Percentiles rank a stretch among this genome's conserved stretches.
Evolutionary conservation across 2,329 filamentous ascomycete genomes (phyloP).

Genomic region (Calonectria multiphialidica): DNA sequence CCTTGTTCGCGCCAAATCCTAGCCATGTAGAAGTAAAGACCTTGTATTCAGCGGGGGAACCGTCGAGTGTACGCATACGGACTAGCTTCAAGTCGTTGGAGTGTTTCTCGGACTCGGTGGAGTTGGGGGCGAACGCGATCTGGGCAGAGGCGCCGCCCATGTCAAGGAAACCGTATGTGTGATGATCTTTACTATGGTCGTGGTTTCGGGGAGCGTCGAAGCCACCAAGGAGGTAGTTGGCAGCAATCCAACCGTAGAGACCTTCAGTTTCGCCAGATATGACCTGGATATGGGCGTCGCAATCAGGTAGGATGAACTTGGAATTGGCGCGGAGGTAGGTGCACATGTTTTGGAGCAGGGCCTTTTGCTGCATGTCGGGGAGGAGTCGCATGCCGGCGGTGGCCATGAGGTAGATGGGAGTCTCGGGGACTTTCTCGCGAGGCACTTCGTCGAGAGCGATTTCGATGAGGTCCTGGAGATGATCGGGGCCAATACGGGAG

Average conservation of each 20-base stretch:
- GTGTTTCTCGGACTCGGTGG: conserved; percentile 90
- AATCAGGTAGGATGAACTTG: conserved; percentile 89
- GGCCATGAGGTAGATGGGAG: conserved; percentile 93
- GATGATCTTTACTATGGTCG: conserved; percentile 86
- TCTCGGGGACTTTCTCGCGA: conserved; percentile 79
- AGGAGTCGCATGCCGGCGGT: conserved; percentile 95
- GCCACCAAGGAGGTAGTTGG: conserved; percentile 93
- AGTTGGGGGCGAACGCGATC: conserved; percentile 96
- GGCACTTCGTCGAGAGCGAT: conserved; percentile 87
- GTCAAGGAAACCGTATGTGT: conserved; percentile 96
- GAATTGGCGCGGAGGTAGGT: conserved; percentile 83
- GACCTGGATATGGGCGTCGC: conserved; percentile 88
- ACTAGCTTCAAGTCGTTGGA: conserved; percentile 89
- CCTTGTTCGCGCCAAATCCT: conserved; percentile 96
- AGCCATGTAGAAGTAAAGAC: conserved; percentile 98
- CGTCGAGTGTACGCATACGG: conserved; percentile 86
- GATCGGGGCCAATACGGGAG: conserved; percentile 81
- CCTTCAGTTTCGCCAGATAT: conserved; percentile 97
- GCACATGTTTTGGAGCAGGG: conserved; percentile 83
- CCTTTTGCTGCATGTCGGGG: conserved; percentile 76
- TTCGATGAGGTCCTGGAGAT: conserved; percentile 82
- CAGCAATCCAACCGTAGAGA: conserved; percentile 96
- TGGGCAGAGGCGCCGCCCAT: conserved; percentile 99
- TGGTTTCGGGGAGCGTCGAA: conserved; percentile 84
- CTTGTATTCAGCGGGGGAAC: conserved; percentile 81